Percentiles rank a stretch among this genome's conserved stretches.
phyloP scores from a whole-genome alignment of 1,139 yeast genomes.

The Diutina rugosa region DNA sequence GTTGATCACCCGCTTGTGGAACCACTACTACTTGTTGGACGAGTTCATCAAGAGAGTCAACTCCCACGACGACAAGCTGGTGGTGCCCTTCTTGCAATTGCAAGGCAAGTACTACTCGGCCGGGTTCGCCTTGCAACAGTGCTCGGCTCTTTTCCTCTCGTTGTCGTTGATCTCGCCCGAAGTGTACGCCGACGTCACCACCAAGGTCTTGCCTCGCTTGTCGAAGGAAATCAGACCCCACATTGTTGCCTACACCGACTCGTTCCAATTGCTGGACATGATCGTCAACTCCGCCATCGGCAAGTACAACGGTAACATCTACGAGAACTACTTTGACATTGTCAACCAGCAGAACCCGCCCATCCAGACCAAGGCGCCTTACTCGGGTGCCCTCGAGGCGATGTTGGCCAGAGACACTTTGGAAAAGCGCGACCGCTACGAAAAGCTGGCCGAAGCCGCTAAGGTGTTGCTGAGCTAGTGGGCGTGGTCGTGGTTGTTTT shows the following conservation, averaged over 20 bases:
- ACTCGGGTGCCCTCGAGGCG: conserved; percentile 26
- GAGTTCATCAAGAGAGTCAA: conserved; percentile 24
- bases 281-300: conserved; percentile 83
- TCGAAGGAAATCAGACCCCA: conserved; percentile 45
- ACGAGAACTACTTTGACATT: conserved; percentile 55
- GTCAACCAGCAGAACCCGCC: conserved; percentile 43
- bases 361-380: conserved; percentile 46
- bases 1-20: conserved; percentile 46
- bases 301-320: conserved; percentile 72
- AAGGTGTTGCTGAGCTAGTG: conserved; percentile 14
- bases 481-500: no score
- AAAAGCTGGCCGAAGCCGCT: conserved; percentile 17
- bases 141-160: conserved; percentile 28
- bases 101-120: conserved; percentile 13
- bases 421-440: conserved; percentile 28
- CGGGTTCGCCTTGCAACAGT: conserved; percentile 21
- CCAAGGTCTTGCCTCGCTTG: conserved; percentile 20
- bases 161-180: conserved; percentile 20
- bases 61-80: conserved; percentile 7
- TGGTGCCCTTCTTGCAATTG: conserved; percentile 12
- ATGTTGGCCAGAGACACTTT: conserved; percentile 26
- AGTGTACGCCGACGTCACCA: conserved; percentile 20
- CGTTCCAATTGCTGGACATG: conserved; percentile 78
- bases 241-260: conserved; percentile 75
- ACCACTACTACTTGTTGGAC: conserved; percentile 40